A percentile compares a stretch with the other conserved stretches of the same genome.
These are phyloP conservation scores for Coriolopsis trogii DNA, from an alignment of 1,284 basidiomycete species.

Conservation along the genomic window DNA sequence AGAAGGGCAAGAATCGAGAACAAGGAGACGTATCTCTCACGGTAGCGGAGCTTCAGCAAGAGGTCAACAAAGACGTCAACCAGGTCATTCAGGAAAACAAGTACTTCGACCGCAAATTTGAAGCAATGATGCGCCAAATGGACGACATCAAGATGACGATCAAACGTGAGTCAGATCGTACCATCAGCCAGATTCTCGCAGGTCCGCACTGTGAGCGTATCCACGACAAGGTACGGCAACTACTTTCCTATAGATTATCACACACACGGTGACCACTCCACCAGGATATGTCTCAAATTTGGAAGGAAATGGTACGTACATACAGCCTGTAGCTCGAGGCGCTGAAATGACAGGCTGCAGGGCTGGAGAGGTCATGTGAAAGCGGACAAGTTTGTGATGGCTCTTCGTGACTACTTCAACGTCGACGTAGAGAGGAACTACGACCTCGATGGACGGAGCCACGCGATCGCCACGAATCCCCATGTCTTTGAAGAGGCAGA, in stretches of 20 bases:
- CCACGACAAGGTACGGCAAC: conserved; percentile 30
- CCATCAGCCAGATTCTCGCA: conserved; percentile 28
- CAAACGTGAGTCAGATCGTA: conserved; percentile 26
- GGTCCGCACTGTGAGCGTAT: conserved; percentile 37
- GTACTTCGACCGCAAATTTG: conserved; percentile 35
- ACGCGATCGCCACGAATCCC: not conserved
- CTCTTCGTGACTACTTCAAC: conserved; percentile 35
- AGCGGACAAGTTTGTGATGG: conserved; percentile 34
- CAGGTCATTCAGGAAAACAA: conserved; percentile 15
- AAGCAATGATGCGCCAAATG: conserved; percentile 31
- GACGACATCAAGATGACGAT: conserved; percentile 23
- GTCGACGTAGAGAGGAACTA: too few species aligned
- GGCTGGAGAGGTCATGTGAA: conserved; percentile 35
- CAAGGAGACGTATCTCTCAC: not conserved
- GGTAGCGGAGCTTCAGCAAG: not conserved
- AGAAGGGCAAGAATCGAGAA: too few species aligned
- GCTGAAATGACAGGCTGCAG: conserved; percentile 8
- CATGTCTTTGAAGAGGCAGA: not conserved
- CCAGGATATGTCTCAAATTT: not conserved
- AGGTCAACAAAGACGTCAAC: conserved; percentile 7
- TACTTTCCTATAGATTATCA: not conserved
- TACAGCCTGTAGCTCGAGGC: not conserved
- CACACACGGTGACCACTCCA: not conserved
- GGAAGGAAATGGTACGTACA: not conserved
- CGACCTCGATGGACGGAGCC: conserved; percentile 23